Conservation (phyloP, 306 rosid species). For the Cucumis cinereus region DNA sequence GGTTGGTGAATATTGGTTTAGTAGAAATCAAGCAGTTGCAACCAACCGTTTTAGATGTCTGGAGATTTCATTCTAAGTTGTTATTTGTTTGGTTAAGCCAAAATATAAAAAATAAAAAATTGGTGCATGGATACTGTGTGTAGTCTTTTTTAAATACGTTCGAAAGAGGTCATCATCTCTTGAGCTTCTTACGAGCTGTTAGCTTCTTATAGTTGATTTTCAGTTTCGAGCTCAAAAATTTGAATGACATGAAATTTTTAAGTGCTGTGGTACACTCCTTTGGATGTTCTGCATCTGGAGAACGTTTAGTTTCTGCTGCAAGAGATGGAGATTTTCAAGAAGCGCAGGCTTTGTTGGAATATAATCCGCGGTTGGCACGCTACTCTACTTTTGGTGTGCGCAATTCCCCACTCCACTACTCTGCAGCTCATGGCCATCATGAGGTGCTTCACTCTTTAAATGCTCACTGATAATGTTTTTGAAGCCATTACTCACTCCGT, state of each 20-base stretch:
- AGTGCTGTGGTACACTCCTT: constrained; percentile 81
- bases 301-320: constrained; percentile 91
- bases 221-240: background rate
- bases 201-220: background rate
- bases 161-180: background rate
- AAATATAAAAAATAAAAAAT: background rate
- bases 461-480: constrained; percentile 13
- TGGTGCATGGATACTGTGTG: background rate
- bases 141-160: background rate
- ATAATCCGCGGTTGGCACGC: constrained; percentile 84
- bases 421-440: constrained; percentile 98
- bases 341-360: constrained; percentile 86
- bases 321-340: constrained; percentile 98
- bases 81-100: constrained; percentile 32
- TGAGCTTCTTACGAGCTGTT: background rate
- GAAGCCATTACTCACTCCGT: background rate
- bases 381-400: constrained; percentile 94
- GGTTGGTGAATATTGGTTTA: constrained; percentile 8
- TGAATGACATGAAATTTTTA: constrained; percentile 47
- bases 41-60: constrained; percentile 18
- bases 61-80: constrained; percentile 18
- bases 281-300: constrained; percentile 99
- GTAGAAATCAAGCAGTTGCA: constrained; percentile 30
- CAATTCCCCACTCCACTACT: constrained; percentile 90
- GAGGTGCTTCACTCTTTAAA: constrained; percentile 45